These are phyloP conservation scores for Mariannaea elegans DNA, from an alignment of 2,329 filamentous ascomycete species.

Conservation along the genomic window DNA sequence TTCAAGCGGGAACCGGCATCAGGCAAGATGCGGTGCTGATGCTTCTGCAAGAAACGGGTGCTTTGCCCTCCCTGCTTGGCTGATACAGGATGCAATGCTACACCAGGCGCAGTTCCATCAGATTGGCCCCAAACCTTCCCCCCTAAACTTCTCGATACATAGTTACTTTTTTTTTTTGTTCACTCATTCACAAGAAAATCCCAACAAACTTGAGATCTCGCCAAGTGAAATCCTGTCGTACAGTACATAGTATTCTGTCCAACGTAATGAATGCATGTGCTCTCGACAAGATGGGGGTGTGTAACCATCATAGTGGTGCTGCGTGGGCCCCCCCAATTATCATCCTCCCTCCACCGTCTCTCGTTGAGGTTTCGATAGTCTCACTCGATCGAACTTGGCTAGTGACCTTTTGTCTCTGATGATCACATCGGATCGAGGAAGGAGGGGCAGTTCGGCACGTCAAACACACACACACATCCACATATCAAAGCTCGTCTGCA, in stretches of 20 bases:
- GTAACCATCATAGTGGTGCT: background rate
- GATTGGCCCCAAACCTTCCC: background rate
- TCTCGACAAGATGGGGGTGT: background rate
- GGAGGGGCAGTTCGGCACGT: background rate
- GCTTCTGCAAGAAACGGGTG: constrained; percentile 15
- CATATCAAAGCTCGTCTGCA: background rate
- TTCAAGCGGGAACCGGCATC: background rate
- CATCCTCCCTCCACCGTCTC: background rate
- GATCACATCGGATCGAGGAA: background rate
- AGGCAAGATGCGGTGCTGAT: constrained; percentile 3
- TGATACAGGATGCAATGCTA: constrained; percentile 17
- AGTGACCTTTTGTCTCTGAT: background rate
- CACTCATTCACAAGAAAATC: background rate
- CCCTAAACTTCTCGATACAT: too few species aligned
- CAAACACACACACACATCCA: background rate
- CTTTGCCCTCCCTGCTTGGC: background rate
- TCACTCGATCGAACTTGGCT: background rate
- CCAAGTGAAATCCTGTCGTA: too few species aligned
- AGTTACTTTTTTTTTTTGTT: too few species aligned
- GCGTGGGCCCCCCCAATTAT: background rate
- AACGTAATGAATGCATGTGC: too few species aligned
- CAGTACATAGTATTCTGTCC: too few species aligned
- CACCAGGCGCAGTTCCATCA: background rate
- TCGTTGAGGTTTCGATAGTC: background rate
- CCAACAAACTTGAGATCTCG: constrained; percentile 9